Base-by-base conservation (phyloP, 345 rosid genomes). In the Lagerstroemia speciosa region DNA sequence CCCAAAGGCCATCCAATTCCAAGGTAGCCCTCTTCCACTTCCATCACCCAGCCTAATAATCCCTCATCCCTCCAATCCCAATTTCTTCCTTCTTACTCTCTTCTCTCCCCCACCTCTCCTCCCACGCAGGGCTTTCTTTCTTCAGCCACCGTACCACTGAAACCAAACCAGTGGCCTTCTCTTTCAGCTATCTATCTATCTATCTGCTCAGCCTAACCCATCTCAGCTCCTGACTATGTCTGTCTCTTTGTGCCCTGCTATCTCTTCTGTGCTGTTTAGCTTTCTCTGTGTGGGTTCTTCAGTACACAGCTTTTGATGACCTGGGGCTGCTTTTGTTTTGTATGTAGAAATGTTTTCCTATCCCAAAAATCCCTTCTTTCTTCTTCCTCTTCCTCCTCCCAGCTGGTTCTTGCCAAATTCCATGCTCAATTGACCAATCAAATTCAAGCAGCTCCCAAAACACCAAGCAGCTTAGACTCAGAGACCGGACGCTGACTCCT, bases 1-100 rank as follows among this genome's bases (percentile, higher is more conserved):
- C 74, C 85, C 82, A 83, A 79, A 72, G 79, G 76, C 80, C 86
- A 80, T 83, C 81, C 86, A 82, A 72, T n/a, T n/a, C n/a, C n/a
- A n/a, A n/a, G n/a, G 74, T 48, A 78, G 77, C 69, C 79, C 80
- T 71, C 70, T 80, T 76, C 84, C 81, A 82, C 78, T 73, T 66
- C 76, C 76, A 48, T 69, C 71, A 65, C 46, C 30, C 55, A 46
- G 11, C 46, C 46, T 41, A 41, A 41, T 15, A n/a, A n/a, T 15
- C 46, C 9, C 46, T 15, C 14, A 41, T 11, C n/a, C 50, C 64
- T 71, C 73, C 72, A 71, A 22, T 66, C 40, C 68, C 73, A 60
- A 33, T 48, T 62, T 40, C 37, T 15, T 41, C 46, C 11, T 15
- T 41, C 46, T 41, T 15, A 7, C 40, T 37, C 46, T 41, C 46